Percentiles rank a stretch among this genome's conserved stretches.
Evolutionary conservation across 2,329 filamentous ascomycete genomes (phyloP).

Genomic region (Teratosphaeria epicoccoides): DNA sequence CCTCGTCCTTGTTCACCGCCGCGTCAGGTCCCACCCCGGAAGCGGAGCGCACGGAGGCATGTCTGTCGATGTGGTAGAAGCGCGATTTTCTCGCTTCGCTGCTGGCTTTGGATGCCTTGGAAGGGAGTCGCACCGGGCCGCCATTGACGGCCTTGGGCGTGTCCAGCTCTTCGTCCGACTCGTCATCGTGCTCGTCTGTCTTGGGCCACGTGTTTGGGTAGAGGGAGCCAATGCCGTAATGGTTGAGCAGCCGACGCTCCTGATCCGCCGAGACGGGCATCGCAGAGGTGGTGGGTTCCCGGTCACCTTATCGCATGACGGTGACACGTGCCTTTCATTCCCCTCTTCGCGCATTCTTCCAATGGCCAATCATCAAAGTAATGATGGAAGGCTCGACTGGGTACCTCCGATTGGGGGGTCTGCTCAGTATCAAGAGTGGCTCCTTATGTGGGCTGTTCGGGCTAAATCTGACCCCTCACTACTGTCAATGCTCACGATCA

Average conservation of each 20-base stretch:
- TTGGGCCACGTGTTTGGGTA: slow-evolving; percentile 85
- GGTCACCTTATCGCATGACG: neutral
- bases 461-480: too few species aligned
- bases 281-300: slow-evolving; percentile 2
- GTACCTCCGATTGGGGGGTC: too few species aligned
- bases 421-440: too few species aligned
- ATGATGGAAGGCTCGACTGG: too few species aligned
- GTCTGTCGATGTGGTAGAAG: slow-evolving; percentile 56
- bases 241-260: slow-evolving; percentile 68
- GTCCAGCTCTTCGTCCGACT: slow-evolving; percentile 19
- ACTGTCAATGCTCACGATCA: too few species aligned
- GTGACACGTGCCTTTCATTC: neutral
- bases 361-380: neutral
- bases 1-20: slow-evolving; percentile 79
- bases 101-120: slow-evolving; percentile 69
- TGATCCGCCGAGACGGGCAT: slow-evolving; percentile 52
- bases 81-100: neutral
- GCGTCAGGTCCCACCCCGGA: slow-evolving; percentile 50
- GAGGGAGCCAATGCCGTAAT: slow-evolving; percentile 73
- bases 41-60: slow-evolving; percentile 58
- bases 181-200: slow-evolving; percentile 34
- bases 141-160: slow-evolving; percentile 1
- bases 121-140: slow-evolving; percentile 32
- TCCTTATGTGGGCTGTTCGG: too few species aligned
- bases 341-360: too few species aligned